These are phyloP conservation scores for Fraxinus cuspidata DNA, from an alignment of 257 asterid species.

Conservation along the genomic window DNA sequence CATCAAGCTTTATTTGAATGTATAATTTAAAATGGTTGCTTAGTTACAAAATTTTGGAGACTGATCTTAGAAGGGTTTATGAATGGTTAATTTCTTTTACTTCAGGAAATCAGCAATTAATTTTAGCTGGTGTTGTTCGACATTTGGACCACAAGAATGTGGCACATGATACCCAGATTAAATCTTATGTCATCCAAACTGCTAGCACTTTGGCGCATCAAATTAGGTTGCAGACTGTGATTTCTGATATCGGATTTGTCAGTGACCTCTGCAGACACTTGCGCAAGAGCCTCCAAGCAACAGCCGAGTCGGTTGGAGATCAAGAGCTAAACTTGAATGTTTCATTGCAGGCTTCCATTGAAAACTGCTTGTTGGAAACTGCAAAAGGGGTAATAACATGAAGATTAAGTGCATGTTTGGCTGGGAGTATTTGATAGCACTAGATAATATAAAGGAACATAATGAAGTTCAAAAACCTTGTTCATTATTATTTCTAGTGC, in stretches of 20 bases:
- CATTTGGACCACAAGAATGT: constrained; percentile 95
- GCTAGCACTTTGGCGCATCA: constrained; percentile 83
- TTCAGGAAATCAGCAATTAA: constrained; percentile 68
- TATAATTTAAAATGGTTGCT: constrained; percentile 1
- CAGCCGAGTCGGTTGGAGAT: constrained; percentile 72
- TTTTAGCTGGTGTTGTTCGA: constrained; percentile 79
- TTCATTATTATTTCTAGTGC: not conserved
- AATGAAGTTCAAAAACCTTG: not conserved
- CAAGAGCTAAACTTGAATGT: constrained; percentile 59
- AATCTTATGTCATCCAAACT: constrained; percentile 68
- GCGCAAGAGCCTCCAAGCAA: constrained; percentile 89
- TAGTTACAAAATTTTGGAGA: constrained; percentile 5
- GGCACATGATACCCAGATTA: constrained; percentile 69
- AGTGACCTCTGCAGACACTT: constrained; percentile 90
- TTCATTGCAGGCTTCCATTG: constrained; percentile 69
- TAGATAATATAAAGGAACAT: not conserved
- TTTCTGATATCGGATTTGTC: constrained; percentile 82
- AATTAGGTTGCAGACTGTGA: constrained; percentile 60
- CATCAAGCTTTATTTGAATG: not conserved
- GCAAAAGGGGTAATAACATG: constrained; percentile 81
- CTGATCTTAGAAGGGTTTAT: constrained; percentile 19
- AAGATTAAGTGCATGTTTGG: not conserved
- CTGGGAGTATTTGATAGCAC: not conserved
- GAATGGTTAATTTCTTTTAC: constrained; percentile 21
- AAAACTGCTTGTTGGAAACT: constrained; percentile 84